phyloP scores from a whole-genome alignment of 306 rosid genomes.

The Citrullus mucosospermus region DNA sequence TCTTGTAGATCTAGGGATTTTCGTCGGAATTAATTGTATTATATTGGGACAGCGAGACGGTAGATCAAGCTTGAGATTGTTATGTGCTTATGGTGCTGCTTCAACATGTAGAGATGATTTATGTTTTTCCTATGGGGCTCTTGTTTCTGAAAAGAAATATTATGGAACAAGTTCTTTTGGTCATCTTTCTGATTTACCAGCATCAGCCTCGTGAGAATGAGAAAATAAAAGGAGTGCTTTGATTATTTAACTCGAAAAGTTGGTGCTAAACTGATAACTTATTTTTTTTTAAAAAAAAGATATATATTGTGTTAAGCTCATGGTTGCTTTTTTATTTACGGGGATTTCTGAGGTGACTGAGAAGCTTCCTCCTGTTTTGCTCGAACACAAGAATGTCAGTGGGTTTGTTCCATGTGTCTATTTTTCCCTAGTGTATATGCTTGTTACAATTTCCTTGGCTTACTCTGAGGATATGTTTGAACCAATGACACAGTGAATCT shows the following conservation, averaged over 20 bases:
- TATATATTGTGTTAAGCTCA: too few relatives aligned
- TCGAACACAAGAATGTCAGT: not conserved
- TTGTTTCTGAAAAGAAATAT: not conserved
- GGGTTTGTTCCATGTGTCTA: not conserved
- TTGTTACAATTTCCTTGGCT: not conserved
- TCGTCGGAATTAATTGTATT: not conserved
- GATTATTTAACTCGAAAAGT: not conserved
- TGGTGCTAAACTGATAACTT: not conserved
- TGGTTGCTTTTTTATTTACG: not conserved
- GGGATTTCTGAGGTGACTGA: not conserved
- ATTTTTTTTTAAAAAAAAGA: not conserved
- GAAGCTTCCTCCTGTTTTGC: not conserved
- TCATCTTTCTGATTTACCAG: not conserved
- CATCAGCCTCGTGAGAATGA: not conserved
- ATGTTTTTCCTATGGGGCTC: not conserved
- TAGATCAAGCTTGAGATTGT: not conserved
- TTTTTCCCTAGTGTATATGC: not conserved
- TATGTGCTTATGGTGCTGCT: not conserved
- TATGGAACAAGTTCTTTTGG: not conserved
- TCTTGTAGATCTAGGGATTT: not conserved
- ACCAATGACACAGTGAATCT: not conserved
- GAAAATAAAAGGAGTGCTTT: not conserved
- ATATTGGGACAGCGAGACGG: not conserved
- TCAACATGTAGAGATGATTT: not conserved
- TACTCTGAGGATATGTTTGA: not conserved